Evolutionary conservation across 768 basidiomycete genomes (phyloP).

Genomic region (Pulveroboletus ravenelii): DNA sequence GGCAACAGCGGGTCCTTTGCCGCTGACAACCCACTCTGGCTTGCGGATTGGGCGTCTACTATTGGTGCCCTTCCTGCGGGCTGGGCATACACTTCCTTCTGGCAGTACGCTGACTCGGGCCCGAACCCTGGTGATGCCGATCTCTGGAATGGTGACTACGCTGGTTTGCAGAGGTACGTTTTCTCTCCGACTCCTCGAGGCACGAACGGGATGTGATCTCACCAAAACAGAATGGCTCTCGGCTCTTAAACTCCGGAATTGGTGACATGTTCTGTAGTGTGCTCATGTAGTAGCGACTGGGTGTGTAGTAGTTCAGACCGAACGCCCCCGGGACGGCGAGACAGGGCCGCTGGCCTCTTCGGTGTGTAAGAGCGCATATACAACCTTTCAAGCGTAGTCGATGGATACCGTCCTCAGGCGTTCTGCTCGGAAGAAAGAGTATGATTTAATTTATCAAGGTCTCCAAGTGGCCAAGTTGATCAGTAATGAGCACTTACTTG

Average conservation of each 20-base stretch:
- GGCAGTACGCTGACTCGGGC: constrained; percentile 56
- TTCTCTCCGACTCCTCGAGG: not conserved
- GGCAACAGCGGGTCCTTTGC: constrained; percentile 51
- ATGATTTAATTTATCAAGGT: not conserved
- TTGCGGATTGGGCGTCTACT: constrained; percentile 48
- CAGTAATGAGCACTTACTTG: not conserved
- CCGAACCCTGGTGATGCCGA: constrained; percentile 56
- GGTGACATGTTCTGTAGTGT: not conserved
- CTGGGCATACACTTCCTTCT: constrained; percentile 53
- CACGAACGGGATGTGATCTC: not conserved
- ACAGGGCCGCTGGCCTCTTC: too few species aligned
- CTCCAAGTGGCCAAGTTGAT: not conserved
- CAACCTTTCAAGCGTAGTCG: too few species aligned
- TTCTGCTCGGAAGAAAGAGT: too few species aligned
- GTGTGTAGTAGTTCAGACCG: too few species aligned
- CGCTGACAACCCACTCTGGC: constrained; percentile 53
- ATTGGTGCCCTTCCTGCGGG: constrained; percentile 57
- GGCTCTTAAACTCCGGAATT: constrained; percentile 4
- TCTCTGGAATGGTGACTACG: constrained; percentile 48
- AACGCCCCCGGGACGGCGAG: too few species aligned
- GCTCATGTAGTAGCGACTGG: not conserved
- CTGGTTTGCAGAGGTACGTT: constrained; percentile 37
- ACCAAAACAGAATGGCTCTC: constrained; percentile 18
- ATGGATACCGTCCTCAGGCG: too few species aligned
- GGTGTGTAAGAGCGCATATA: too few species aligned